Evolutionary conservation across 2,329 filamentous ascomycete genomes (phyloP), one percentile per base, ranked within the genome.

Genomic region (Anthostomella pinea): DNA sequence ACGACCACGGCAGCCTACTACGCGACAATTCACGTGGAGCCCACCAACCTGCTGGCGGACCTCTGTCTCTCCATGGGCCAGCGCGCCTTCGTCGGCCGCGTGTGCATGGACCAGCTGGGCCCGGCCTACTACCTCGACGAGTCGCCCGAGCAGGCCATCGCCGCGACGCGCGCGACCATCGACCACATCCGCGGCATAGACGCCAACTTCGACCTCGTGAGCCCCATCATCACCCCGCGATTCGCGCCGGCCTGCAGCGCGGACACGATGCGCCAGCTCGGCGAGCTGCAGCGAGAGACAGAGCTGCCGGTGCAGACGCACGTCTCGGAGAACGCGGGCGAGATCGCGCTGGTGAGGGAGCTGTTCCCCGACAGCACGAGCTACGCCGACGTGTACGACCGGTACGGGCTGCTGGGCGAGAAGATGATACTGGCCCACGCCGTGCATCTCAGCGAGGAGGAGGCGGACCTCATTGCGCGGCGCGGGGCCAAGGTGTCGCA

Each of bases 1-100:
- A 98, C 93, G 8, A 98, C 93, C 1, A 93, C 87, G 8, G 89
- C 89, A 5, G 79, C 87, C n/a, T 97, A 97, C 72, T 97, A 86
- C 62, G 91, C 91, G 40, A 97, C 93, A 17, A 81, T 88, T 45
- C 83, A 95, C 59, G 85, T 95, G 1, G 72, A 78, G 1, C 81
- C 89, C 2, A 98, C 93, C n/a, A 96, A 95, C 58, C 75, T 95
- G 6, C 81, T 98, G 5, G 86, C 90, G 1, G 80, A 87, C 46
- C 77, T 96, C 13, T 96, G 91, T 56, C 72, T 87, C n/a, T 59
- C 67, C 1, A 68, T 78, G 17, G 93, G 93, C 28, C 93, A 98
- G 65, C 75, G 93, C 35, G 93, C 93, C 6, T 86, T 97, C 48
- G 78, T 98, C 25, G 93, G 93, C 20, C 76, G 93, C 25, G 87